Conservation (phyloP, 257 asterid genomes). For the Leptodermis oblonga region DNA sequence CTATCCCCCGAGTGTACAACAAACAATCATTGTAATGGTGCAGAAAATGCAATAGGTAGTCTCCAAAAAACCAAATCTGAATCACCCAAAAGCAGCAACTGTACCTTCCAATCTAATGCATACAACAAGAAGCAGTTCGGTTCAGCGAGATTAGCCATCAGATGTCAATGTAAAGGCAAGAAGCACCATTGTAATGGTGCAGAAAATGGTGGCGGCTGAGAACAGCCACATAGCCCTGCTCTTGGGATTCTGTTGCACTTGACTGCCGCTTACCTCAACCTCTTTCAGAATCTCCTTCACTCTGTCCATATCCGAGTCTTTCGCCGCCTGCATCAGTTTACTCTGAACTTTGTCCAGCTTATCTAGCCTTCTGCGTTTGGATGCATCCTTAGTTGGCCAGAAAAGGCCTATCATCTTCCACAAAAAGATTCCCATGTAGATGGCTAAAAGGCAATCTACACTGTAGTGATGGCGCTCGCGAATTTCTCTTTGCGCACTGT, state of each 20-base stretch:
- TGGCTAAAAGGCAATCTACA: constrained; percentile 76
- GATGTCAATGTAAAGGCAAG: constrained; percentile 59
- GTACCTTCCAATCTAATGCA: background rate
- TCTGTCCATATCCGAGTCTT: constrained; percentile 71
- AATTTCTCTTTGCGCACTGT: constrained; percentile 93
- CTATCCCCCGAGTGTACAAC: background rate
- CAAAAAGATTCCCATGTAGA: constrained; percentile 81
- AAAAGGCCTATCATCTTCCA: constrained; percentile 77
- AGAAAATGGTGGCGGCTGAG: constrained; percentile 65
- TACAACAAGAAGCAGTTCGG: background rate
- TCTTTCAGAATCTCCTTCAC: constrained; percentile 66
- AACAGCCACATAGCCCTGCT: constrained; percentile 65
- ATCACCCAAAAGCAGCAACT: background rate
- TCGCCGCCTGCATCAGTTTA: constrained; percentile 69
- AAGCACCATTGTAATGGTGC: constrained; percentile 55
- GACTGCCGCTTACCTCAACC: constrained; percentile 55
- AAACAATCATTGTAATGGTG: no score
- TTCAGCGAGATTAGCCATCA: constrained; percentile 74
- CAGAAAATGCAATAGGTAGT: background rate
- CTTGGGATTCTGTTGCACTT: constrained; percentile 32
- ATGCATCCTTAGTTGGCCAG: constrained; percentile 65
- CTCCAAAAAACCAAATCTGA: background rate
- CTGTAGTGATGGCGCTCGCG: constrained; percentile 93
- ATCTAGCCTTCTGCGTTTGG: constrained; percentile 31
- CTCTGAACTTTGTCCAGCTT: constrained; percentile 66